Percentiles rank a stretch among this genome's conserved stretches.
phyloP scores from a whole-genome alignment of 225 moss, liverwort and hornwort species.

The Neckera pumila region DNA sequence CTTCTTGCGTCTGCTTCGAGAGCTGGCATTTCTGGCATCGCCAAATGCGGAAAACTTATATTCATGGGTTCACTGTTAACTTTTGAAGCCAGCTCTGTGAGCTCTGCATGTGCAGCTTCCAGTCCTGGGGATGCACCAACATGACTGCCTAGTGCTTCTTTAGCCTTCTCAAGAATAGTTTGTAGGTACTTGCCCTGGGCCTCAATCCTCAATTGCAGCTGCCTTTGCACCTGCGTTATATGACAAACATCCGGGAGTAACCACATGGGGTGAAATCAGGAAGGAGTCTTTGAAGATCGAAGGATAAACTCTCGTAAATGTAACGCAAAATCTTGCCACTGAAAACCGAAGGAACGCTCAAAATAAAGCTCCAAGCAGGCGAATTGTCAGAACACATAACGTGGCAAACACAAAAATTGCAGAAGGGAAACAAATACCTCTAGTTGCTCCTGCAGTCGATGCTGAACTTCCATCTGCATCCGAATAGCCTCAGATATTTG shows the following conservation, averaged over 20 bases:
- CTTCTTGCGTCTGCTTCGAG: constrained; percentile 27
- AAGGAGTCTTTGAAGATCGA: not conserved
- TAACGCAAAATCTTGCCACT: not conserved
- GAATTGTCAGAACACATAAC: not conserved
- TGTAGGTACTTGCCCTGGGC: constrained; percentile 94
- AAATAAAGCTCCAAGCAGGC: not conserved
- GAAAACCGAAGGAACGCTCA: not conserved
- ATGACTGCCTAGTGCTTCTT: constrained; percentile 80
- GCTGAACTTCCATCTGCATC: constrained; percentile 96
- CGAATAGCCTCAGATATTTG: constrained; percentile 92
- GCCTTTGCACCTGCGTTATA: constrained; percentile 68
- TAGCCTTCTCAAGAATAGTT: constrained; percentile 86
- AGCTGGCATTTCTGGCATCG: constrained; percentile 38
- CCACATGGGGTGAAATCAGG: not conserved
- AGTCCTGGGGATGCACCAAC: constrained; percentile 65
- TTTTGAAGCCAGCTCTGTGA: constrained; percentile 77
- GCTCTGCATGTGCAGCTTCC: constrained; percentile 83
- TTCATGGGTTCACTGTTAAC: constrained; percentile 55
- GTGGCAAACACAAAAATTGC: not conserved
- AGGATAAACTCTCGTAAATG: not conserved
- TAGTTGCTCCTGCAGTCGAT: constrained; percentile 79
- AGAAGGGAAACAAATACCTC: constrained; percentile 40
- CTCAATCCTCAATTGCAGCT: constrained; percentile 83
- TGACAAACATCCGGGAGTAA: not conserved
- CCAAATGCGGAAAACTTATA: constrained; percentile 38